A percentile compares a stretch with the other conserved stretches of the same genome.
Conservation (phyloP, 495 filamentous ascomycete species). For the Trichoderma virens region DNA sequence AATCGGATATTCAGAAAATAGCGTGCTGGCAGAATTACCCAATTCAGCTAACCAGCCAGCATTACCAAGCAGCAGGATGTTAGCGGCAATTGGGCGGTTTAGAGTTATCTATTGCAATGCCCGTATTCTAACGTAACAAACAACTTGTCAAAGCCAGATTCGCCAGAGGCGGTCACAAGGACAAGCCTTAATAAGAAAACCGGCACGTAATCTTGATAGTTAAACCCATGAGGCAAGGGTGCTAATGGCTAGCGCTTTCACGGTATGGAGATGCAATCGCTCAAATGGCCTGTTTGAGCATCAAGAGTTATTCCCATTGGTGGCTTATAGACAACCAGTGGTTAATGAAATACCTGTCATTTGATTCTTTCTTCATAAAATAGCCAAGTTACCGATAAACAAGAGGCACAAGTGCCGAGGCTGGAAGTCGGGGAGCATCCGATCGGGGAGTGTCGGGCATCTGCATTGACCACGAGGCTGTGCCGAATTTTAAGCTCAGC, state of each 20-base stretch:
- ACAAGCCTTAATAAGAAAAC: neutral
- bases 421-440: neutral
- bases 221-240: neutral
- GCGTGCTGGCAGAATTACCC: neutral
- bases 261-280: neutral
- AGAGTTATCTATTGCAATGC: neutral
- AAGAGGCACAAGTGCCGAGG: neutral
- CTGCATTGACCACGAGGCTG: neutral
- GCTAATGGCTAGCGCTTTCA: no score
- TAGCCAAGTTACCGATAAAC: neutral
- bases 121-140: neutral
- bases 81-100: neutral
- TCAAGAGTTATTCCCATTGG: neutral
- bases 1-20: neutral
- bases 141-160: neutral
- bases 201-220: neutral
- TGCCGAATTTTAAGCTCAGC: neutral
- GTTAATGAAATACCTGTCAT: neutral
- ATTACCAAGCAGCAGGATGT: constrained; percentile 2
- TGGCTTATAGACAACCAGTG: neutral
- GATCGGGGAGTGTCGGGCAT: constrained; percentile 1
- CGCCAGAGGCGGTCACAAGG: neutral
- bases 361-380: neutral
- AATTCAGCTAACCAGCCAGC: neutral
- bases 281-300: neutral